These are phyloP conservation scores for Pleurotus ostreatus DNA, from an alignment of 768 basidiomycete genomes.

Conservation along the genomic window DNA sequence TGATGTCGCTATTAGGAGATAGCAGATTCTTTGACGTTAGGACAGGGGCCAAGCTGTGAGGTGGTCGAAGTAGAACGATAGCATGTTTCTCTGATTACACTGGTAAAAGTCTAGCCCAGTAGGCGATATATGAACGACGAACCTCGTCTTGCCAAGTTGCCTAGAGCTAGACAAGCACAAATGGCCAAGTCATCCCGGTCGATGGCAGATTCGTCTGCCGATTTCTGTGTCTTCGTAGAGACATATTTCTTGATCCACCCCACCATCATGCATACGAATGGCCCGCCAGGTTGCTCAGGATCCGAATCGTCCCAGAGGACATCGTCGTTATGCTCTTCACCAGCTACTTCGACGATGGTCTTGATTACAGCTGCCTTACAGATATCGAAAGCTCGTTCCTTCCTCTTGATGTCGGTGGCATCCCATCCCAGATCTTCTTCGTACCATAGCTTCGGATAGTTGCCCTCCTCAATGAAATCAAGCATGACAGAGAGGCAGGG, in stretches of 20 bases:
- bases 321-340: conserved; percentile 75
- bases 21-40: conserved; percentile 57
- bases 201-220: conserved; percentile 14
- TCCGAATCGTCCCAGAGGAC: conserved; percentile 72
- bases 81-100: conserved; percentile 49
- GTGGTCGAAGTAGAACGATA: conserved; percentile 57
- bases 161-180: conserved; percentile 78
- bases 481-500: conserved; percentile 62
- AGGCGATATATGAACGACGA: conserved; percentile 12
- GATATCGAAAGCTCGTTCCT: conserved; percentile 70
- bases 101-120: no score
- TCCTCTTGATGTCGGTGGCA: conserved; percentile 50
- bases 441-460: conserved; percentile 65
- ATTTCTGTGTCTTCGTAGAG: conserved; percentile 28
- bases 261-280: conserved; percentile 70
- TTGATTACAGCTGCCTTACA: conserved; percentile 88
- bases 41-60: conserved; percentile 58
- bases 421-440: conserved; percentile 27
- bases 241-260: conserved; percentile 67
- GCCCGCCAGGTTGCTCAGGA: conserved; percentile 55
- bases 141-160: conserved; percentile 81
- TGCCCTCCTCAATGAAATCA: conserved; percentile 70
- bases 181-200: conserved; percentile 73
- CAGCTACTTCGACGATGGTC: conserved; percentile 79
- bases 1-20: conserved; percentile 57